Evolutionary conservation across 2,329 filamentous ascomycete species (phyloP), one percentile per base, ranked within the genome.

Genomic region (Annulohypoxylon truncatum): DNA sequence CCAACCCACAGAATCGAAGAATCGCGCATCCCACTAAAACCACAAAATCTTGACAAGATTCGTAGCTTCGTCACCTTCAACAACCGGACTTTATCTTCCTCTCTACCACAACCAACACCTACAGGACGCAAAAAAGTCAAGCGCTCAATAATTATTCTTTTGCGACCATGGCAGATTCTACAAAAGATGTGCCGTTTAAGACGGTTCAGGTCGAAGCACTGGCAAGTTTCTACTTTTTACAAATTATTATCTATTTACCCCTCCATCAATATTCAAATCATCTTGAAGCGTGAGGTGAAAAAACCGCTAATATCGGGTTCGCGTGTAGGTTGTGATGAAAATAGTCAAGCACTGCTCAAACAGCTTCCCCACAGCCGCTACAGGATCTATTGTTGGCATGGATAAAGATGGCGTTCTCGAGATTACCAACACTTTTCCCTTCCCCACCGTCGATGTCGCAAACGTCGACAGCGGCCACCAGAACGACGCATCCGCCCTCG

Each of bases 271-370:
- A 46, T 75, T 78, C 75, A 78, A 76, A 73, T 6, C 13, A 3
- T 29, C 13, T 46, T 40, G 46, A 38, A 46, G 29, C 26, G 31
- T 31, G 29, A 31, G 13, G 33, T 35, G 13, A 4, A 33, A 46
- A 65, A 22, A 53, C 46, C 63, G 13, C n/a, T 47, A 31, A 48
- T 22, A 38, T 15, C 2, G 10, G 10, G 13, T 22, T 50, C 46
- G 59, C 67, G 51, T 33, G 56, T 73, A 96, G 92, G 92, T 96
- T 77, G 92, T 97, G 74, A 95, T 97, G 92, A 97, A 97, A 86
- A 94, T 98, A 79, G 94, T 96, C 82, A 97, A 96, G 83, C 94
- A 97, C 85, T 93, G 92, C 83, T 91, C 93, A 62, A 88, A 92
- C 75, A 87, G 88, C 58, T 97, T 97, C 83, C 95, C 95, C 51